Conservation (phyloP, 2,329 filamentous ascomycete genomes). For the Fusarium citri region DNA sequence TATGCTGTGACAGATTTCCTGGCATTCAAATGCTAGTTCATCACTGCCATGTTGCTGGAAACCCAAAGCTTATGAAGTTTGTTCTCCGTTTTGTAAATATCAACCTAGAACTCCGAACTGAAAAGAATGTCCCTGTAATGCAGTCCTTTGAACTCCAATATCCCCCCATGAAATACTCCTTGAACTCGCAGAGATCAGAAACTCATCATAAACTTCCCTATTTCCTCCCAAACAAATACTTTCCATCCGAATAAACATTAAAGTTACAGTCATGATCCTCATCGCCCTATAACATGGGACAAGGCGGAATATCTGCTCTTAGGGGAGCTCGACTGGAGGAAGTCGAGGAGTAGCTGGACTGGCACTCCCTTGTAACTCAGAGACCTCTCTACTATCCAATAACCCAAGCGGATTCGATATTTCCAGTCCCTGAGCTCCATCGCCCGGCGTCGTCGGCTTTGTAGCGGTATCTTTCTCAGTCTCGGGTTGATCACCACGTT, state of each 20-base stretch:
- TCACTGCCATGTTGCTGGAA: too few species aligned
- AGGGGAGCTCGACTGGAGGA: neutral
- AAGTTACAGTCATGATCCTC: neutral
- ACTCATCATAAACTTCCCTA: neutral
- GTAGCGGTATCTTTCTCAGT: neutral
- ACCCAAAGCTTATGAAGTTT: rapidly evolving
- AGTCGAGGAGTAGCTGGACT: neutral
- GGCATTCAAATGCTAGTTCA: neutral
- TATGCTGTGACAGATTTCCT: neutral
- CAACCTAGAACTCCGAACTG: neutral
- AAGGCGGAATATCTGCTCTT: too few species aligned
- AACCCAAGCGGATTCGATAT: neutral
- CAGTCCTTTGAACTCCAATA: neutral
- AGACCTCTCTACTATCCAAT: neutral
- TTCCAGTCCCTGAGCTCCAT: neutral
- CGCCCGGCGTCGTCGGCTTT: neutral
- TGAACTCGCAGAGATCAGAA: neutral
- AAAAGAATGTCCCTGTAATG: neutral
- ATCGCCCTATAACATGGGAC: too few species aligned
- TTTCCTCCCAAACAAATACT: rapidly evolving
- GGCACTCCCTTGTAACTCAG: neutral
- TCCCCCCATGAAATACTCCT: neutral
- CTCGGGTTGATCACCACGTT: neutral
- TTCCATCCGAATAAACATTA: neutral
- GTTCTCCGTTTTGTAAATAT: rapidly evolving